A percentile compares a stretch with the other conserved stretches of the same genome.
Evolutionary conservation across 1,284 basidiomycete species (phyloP).

Genomic region (Inonotus hispidus): DNA sequence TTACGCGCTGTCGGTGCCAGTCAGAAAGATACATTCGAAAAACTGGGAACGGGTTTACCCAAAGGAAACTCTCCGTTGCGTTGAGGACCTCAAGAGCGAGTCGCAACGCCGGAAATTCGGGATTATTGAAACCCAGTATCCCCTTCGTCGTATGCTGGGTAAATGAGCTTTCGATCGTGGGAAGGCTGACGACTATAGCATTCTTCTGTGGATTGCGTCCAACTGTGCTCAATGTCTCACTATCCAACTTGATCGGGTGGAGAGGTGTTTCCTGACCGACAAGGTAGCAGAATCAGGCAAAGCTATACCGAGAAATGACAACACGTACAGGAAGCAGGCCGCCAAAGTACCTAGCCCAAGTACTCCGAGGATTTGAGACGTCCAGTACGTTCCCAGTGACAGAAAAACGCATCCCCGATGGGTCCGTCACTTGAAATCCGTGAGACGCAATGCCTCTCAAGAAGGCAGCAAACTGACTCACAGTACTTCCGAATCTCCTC

Average conservation of each 20-base stretch:
- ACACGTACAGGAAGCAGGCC: constrained; percentile 51
- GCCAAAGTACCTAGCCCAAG: constrained; percentile 69
- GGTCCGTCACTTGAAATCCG: constrained; percentile 59
- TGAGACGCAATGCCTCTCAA: neutral
- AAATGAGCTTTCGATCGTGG: constrained; percentile 94
- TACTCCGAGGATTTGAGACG: constrained; percentile 66
- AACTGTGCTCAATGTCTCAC: constrained; percentile 68
- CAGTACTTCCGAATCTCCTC: constrained; percentile 65
- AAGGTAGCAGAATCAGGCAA: constrained; percentile 19
- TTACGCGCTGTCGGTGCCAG: constrained; percentile 51
- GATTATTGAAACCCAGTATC: constrained; percentile 74
- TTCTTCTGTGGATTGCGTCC: constrained; percentile 72
- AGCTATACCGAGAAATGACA: constrained; percentile 5
- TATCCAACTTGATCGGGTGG: constrained; percentile 62
- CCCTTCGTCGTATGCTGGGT: constrained; percentile 78
- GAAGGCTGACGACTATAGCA: constrained; percentile 81
- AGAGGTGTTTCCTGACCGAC: constrained; percentile 53
- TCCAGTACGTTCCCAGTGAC: constrained; percentile 82
- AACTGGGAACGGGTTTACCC: constrained; percentile 49
- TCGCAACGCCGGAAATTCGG: constrained; percentile 80
- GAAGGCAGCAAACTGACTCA: constrained; percentile 36
- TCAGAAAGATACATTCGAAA: neutral
- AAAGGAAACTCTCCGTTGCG: constrained; percentile 92
- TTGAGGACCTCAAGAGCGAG: constrained; percentile 89
- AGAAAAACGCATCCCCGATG: constrained; percentile 79